These are phyloP conservation scores for Gelatoporia subvermispora DNA, from an alignment of 768 basidiomycete species.

Conservation along the genomic window DNA sequence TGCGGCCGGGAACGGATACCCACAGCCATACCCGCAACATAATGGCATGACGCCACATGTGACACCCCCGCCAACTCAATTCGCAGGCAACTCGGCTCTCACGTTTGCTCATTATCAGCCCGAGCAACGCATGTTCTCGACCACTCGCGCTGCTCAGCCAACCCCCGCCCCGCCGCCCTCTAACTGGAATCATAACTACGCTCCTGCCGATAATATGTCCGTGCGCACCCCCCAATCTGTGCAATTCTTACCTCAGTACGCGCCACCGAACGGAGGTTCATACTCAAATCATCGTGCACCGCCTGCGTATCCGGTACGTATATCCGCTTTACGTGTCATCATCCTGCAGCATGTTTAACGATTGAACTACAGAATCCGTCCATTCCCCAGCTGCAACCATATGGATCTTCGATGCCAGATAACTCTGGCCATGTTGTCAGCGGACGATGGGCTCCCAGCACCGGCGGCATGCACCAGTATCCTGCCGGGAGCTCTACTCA, in stretches of 20 bases:
- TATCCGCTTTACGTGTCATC: not conserved
- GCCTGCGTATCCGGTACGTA: slow-evolving; percentile 9
- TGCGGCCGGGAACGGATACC: not conserved
- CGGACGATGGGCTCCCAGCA: not conserved
- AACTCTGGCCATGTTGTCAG: not conserved
- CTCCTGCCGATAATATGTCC: slow-evolving; percentile 3
- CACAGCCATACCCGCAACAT: not conserved
- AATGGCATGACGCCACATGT: not conserved
- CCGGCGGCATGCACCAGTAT: slow-evolving; percentile 7
- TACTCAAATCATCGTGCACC: slow-evolving; percentile 6
- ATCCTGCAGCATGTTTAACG: not conserved
- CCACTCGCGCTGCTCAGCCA: slow-evolving; percentile 3
- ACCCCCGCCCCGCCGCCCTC: not conserved
- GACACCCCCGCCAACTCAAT: slow-evolving; percentile 11
- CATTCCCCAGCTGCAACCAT: not conserved
- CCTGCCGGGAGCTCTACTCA: slow-evolving; percentile 5
- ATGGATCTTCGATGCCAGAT: not conserved
- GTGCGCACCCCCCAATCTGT: slow-evolving; percentile 7
- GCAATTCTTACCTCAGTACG: slow-evolving; percentile 9
- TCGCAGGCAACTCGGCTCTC: slow-evolving; percentile 12
- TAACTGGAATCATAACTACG: slow-evolving; percentile 11
- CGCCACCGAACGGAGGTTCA: slow-evolving; percentile 2
- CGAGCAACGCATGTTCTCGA: slow-evolving; percentile 19
- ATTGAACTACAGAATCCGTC: not conserved
- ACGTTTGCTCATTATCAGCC: slow-evolving; percentile 25